Evolutionary conservation across 306 rosid species (phyloP).

Genomic region (Corylus heterophylla): DNA sequence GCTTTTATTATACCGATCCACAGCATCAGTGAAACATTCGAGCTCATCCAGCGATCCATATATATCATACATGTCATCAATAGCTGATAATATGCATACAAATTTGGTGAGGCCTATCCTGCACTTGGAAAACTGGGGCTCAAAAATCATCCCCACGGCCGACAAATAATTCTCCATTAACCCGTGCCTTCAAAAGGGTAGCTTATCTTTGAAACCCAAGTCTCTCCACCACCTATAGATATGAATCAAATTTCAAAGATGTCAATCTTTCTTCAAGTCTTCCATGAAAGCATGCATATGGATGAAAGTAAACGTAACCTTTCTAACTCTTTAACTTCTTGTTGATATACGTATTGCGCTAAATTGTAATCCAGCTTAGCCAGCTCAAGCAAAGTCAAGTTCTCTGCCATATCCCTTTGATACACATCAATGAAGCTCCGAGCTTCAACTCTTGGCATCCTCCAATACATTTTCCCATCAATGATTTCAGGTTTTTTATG

Average conservation of each 20-base stretch:
- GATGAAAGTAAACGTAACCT: too few relatives aligned
- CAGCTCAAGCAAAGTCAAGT: too few relatives aligned
- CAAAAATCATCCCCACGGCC: background rate
- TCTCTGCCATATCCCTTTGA: too few relatives aligned
- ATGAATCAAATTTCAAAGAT: background rate
- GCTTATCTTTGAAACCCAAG: too few relatives aligned
- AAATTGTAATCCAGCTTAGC: too few relatives aligned
- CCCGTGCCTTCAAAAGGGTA: too few relatives aligned
- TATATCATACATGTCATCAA: constrained; percentile 37
- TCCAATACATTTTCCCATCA: background rate
- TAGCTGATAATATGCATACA: constrained; percentile 32
- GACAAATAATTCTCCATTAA: too few relatives aligned
- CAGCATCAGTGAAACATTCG: constrained; percentile 29
- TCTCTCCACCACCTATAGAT: constrained; percentile 27
- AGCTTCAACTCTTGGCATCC: too few relatives aligned
- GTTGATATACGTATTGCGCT: too few relatives aligned
- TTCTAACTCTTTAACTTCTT: too few relatives aligned
- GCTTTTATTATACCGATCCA: constrained; percentile 2
- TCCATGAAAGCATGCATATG: background rate
- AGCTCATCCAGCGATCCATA: constrained; percentile 38
- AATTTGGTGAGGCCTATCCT: constrained; percentile 36
- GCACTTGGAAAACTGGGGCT: constrained; percentile 35
- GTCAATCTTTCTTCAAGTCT: background rate
- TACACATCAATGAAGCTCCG: too few relatives aligned
- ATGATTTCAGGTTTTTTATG: background rate